A percentile compares a stretch with the other conserved stretches of the same genome.
Evolutionary conservation across 2,329 filamentous ascomycete species (phyloP).

Genomic region (Macrophomina pseudophaseolina): DNA sequence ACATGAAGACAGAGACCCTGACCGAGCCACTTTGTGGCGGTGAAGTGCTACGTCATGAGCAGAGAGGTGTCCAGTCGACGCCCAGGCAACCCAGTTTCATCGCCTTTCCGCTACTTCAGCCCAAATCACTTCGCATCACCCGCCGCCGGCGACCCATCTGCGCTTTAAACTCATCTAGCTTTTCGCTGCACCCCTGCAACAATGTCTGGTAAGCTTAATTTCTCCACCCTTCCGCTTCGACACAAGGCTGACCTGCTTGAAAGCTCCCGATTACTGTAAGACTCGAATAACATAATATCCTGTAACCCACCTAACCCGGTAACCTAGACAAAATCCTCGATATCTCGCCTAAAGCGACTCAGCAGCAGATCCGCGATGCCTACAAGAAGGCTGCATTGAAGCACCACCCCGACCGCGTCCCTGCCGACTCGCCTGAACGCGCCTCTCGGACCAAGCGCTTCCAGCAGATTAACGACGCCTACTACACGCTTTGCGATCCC

Average conservation of each 20-base stretch:
- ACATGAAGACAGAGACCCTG: slow-evolving; percentile 15
- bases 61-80: slow-evolving; percentile 1
- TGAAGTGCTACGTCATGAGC: slow-evolving; percentile 12
- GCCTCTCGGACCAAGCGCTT: slow-evolving; percentile 81
- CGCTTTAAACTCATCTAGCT: background rate
- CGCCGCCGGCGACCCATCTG: background rate
- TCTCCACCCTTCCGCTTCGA: background rate
- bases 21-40: slow-evolving; percentile 17
- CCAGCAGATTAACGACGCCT: slow-evolving; percentile 90
- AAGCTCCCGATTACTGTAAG: slow-evolving; percentile 42
- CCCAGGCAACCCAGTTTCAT: slow-evolving; percentile 16
- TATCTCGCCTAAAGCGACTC: slow-evolving; percentile 73
- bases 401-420: slow-evolving; percentile 90
- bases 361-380: slow-evolving; percentile 86
- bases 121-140: background rate
- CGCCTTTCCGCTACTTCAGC: background rate
- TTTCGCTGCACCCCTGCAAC: background rate
- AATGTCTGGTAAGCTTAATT: slow-evolving; percentile 28
- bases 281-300: background rate
- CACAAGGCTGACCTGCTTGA: slow-evolving; percentile 23
- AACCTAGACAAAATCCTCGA: slow-evolving; percentile 73
- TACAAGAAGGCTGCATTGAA: slow-evolving; percentile 90
- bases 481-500: slow-evolving; percentile 86
- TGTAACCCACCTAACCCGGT: slow-evolving; percentile 28
- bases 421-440: slow-evolving; percentile 82